Evolutionary conservation across 1,284 basidiomycete genomes (phyloP).

Genomic region (Ganoderma resinaceum): DNA sequence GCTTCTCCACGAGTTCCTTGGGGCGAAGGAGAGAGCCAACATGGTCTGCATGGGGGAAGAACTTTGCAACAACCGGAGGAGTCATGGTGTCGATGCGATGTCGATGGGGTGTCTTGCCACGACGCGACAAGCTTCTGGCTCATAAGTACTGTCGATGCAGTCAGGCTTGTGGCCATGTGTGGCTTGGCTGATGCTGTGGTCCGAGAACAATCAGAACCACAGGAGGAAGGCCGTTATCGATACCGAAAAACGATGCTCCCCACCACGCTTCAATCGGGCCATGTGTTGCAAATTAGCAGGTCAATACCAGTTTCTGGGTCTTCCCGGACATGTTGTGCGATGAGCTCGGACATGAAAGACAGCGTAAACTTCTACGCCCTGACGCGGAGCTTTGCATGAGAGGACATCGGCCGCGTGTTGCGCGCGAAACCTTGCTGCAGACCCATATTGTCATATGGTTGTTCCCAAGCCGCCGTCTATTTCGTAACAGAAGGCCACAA

Average conservation of each 20-base stretch:
- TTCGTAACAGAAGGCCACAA: neutral
- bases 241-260: neutral
- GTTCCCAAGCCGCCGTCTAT: neutral
- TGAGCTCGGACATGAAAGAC: neutral
- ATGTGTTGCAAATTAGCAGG: neutral
- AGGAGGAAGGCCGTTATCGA: neutral
- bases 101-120: neutral
- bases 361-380: neutral
- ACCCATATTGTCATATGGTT: neutral
- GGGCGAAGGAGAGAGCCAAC: slow-evolving; percentile 57
- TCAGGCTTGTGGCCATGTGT: neutral
- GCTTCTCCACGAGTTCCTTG: slow-evolving; percentile 46
- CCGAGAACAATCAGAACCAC: neutral
- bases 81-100: slow-evolving; percentile 9
- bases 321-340: neutral
- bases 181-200: neutral
- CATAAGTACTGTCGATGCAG: neutral
- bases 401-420: neutral
- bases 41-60: slow-evolving; percentile 48
- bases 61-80: slow-evolving; percentile 28
- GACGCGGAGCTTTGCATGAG: neutral
- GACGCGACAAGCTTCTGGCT: neutral
- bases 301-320: neutral
- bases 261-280: slow-evolving; percentile 10
- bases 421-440: neutral